These are phyloP conservation scores for Sclerotinia nivalis DNA, from an alignment of 2,329 filamentous ascomycete genomes.

Conservation along the genomic window DNA sequence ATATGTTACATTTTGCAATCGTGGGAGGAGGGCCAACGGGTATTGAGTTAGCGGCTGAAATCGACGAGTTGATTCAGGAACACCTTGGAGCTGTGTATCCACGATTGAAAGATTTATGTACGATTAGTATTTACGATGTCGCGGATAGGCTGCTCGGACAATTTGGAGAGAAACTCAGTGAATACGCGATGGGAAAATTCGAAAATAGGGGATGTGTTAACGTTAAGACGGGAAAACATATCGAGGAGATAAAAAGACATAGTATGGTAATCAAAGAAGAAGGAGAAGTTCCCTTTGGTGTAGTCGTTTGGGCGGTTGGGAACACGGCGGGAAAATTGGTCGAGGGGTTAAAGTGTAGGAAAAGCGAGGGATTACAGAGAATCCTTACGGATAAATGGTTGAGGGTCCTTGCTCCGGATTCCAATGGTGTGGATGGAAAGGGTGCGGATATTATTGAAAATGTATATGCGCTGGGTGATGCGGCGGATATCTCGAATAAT, in stretches of 20 bases:
- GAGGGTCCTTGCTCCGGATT: conserved; percentile 25
- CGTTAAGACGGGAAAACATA: conserved; percentile 41
- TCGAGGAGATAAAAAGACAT: conserved; percentile 29
- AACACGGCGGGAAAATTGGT: conserved; percentile 33
- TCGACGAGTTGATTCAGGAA: conserved; percentile 46
- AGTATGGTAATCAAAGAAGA: conserved; percentile 28
- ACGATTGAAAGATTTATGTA: conserved; percentile 44
- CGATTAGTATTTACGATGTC: conserved; percentile 48
- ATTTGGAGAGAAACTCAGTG: conserved; percentile 46
- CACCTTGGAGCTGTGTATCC: conserved; percentile 46
- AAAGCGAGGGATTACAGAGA: conserved; percentile 30
- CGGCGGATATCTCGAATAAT: conserved; percentile 33
- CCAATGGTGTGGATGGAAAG: conserved; percentile 33
- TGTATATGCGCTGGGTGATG: conserved; percentile 40
- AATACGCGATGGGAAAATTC: conserved; percentile 46
- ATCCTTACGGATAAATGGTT: conserved; percentile 31
- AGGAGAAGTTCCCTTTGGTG: conserved; percentile 25
- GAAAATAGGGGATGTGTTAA: conserved; percentile 42
- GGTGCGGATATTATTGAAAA: conserved; percentile 8
- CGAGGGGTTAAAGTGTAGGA: conserved; percentile 33
- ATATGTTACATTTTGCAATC: conserved; percentile 69
- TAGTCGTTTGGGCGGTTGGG: conserved; percentile 32
- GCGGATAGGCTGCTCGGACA: conserved; percentile 45
- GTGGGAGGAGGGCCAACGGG: conserved; percentile 71
- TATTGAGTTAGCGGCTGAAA: conserved; percentile 45